Evolutionary conservation across 306 rosid species (phyloP).

Genomic region (Citrullus amarus): DNA sequence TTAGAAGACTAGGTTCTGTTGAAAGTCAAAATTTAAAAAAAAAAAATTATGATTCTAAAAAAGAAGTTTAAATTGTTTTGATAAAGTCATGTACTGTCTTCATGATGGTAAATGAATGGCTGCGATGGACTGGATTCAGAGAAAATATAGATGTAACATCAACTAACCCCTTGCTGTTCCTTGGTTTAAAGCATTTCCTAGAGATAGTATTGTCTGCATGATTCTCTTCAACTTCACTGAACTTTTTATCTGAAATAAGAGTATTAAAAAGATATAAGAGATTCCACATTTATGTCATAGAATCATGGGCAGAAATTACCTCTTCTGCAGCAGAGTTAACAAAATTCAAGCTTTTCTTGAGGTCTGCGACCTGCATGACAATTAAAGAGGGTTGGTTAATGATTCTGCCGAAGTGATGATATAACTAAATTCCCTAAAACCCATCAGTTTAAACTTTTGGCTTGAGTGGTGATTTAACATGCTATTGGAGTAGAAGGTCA

Average conservation of each 20-base stretch:
- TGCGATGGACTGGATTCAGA: slow-evolving; percentile 9
- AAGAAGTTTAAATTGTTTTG: not conserved
- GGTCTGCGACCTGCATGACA: slow-evolving; percentile 65
- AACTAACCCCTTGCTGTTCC: slow-evolving; percentile 91
- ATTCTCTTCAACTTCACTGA: slow-evolving; percentile 83
- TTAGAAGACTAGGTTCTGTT: not conserved
- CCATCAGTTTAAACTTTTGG: too few species aligned
- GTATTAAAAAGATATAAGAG: slow-evolving; percentile 10
- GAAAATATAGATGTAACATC: slow-evolving; percentile 3
- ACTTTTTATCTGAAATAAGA: slow-evolving; percentile 52
- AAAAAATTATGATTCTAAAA: not conserved
- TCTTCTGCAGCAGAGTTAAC: slow-evolving; percentile 72
- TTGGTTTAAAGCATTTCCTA: slow-evolving; percentile 94
- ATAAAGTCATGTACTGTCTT: not conserved
- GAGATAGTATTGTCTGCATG: slow-evolving; percentile 90
- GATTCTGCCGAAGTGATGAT: not conserved
- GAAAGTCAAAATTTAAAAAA: not conserved
- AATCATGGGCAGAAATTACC: slow-evolving; percentile 35
- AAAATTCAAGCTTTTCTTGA: slow-evolving; percentile 49
- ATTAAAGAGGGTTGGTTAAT: slow-evolving; percentile 7
- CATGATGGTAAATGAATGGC: not conserved
- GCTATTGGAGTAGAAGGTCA: too few species aligned
- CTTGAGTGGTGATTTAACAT: too few species aligned
- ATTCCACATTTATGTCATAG: not conserved
- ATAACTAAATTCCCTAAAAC: too few species aligned